phyloP scores from a whole-genome alignment of 2,329 filamentous ascomycete genomes.

The Monosporascus sp. region DNA sequence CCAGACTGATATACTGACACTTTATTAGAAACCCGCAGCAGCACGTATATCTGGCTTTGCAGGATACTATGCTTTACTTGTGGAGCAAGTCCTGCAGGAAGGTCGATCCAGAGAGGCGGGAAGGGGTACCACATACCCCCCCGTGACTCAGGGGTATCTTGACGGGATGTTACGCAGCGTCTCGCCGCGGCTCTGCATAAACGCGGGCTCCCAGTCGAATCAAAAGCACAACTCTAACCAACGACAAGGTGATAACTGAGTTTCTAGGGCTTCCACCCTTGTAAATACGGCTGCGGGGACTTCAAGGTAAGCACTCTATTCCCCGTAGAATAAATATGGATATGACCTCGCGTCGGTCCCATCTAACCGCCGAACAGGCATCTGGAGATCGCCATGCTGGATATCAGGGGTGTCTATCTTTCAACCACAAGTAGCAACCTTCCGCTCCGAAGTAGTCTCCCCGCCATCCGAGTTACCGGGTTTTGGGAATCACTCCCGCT shows the following conservation, averaged over 20 bases:
- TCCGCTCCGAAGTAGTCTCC: too few species aligned
- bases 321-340: too few species aligned
- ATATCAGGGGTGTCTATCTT: too few species aligned
- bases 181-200: constrained; percentile 21
- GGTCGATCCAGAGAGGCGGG: constrained; percentile 19
- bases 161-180: constrained; percentile 24
- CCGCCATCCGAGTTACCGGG: too few species aligned
- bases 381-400: too few species aligned
- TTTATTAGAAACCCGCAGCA: constrained; percentile 14
- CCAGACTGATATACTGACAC: constrained; percentile 1
- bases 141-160: constrained; percentile 20
- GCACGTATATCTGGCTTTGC: constrained; percentile 27
- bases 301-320: constrained; percentile 16
- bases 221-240: constrained; percentile 21
- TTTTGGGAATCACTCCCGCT: too few species aligned
- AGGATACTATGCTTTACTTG: constrained; percentile 23
- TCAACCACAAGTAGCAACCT: too few species aligned
- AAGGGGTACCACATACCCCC: constrained; percentile 28
- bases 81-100: constrained; percentile 22
- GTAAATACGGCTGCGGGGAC: constrained; percentile 19
- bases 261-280: constrained; percentile 22
- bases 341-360: too few species aligned
- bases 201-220: constrained; percentile 23
- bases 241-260: constrained; percentile 26
- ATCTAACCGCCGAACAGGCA: too few species aligned